These are phyloP conservation scores for Cenchrus fungigraminus DNA, from an alignment of 176 grass and related monocot species.

Conservation along the genomic window DNA sequence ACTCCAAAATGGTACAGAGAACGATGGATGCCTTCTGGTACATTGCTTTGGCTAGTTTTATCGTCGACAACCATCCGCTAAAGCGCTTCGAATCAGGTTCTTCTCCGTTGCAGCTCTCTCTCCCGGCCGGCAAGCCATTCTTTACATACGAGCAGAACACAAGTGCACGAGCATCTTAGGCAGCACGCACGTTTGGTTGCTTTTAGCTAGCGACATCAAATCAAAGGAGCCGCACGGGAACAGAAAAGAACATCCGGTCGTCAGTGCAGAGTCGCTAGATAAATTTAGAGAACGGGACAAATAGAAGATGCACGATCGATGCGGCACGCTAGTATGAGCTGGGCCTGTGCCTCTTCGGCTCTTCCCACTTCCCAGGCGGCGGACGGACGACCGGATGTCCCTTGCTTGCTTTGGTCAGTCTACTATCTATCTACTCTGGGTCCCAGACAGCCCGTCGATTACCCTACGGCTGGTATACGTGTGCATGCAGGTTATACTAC, in stretches of 20 bases:
- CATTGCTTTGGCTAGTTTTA: neutral
- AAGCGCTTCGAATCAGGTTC: conserved; percentile 12
- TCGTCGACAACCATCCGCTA: neutral
- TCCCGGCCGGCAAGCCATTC: neutral
- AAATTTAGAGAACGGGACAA: neutral
- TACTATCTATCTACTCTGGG: neutral
- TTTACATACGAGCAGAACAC: neutral
- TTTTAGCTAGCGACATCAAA: neutral
- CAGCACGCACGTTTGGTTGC: neutral
- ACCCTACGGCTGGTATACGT: neutral
- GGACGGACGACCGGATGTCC: neutral
- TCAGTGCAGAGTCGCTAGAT: neutral
- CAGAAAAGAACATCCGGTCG: neutral
- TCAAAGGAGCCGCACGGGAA: neutral
- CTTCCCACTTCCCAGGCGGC: neutral
- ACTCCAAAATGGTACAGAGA: no score
- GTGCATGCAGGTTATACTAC: neutral
- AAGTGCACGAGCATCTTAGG: neutral
- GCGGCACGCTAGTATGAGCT: neutral
- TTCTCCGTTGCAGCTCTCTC: neutral
- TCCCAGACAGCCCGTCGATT: neutral
- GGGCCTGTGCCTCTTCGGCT: no score
- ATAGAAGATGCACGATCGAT: neutral
- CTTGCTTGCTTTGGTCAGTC: neutral
- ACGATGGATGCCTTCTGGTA: neutral